Conservation (phyloP, 345 rosid genomes). For the Eucalyptus pauciflora region DNA sequence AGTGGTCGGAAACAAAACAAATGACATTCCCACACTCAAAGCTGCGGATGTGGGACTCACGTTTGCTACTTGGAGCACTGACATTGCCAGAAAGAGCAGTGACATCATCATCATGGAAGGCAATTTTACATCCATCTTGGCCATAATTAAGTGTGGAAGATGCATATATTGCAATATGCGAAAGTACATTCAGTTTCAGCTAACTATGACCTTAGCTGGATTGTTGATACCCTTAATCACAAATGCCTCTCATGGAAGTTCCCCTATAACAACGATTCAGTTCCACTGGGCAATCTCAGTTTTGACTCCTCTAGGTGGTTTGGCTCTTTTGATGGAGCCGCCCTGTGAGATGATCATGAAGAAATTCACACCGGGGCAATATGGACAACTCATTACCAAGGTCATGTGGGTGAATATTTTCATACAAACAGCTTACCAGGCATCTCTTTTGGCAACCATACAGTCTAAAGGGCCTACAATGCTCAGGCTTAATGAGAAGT, state of each 20-base stretch:
- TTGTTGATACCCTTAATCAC: background rate
- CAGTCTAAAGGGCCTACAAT: slow-evolving; percentile 7
- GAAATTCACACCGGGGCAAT: background rate
- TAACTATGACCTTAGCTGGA: background rate
- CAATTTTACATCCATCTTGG: background rate
- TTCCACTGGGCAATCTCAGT: background rate
- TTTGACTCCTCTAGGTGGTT: background rate
- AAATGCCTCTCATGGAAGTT: background rate
- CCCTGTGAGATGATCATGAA: background rate
- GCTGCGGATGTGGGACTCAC: background rate
- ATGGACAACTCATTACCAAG: slow-evolving; percentile 10
- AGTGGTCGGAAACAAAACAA: background rate
- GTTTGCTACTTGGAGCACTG: background rate
- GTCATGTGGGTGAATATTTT: slow-evolving; percentile 15
- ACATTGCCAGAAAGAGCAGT: background rate
- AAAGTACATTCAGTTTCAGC: background rate
- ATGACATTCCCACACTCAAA: background rate
- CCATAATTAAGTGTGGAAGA: background rate
- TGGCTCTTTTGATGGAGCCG: slow-evolving; percentile 5
- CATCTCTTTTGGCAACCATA: slow-evolving; percentile 1
- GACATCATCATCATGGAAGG: background rate
- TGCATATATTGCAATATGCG: background rate
- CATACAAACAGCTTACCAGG: slow-evolving; percentile 10
- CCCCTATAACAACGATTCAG: background rate
- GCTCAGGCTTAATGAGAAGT: background rate